Conservation (phyloP, 768 basidiomycete genomes). For the Zangia roseola region DNA sequence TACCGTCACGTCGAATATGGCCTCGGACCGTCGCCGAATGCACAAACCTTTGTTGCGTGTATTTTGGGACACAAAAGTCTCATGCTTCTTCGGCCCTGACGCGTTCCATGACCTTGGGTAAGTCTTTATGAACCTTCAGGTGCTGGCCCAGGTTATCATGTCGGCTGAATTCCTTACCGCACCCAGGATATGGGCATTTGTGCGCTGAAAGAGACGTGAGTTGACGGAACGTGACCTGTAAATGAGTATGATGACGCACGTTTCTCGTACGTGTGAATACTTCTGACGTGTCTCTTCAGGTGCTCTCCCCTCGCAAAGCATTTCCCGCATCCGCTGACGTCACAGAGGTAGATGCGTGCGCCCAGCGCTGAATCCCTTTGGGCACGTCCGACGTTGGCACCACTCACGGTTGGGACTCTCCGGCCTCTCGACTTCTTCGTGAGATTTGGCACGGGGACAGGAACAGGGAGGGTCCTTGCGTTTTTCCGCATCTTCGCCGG, state of each 20-base stretch:
- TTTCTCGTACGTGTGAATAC: slow-evolving; percentile 91
- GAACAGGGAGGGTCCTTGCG: slow-evolving; percentile 46
- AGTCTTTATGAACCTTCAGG: slow-evolving; percentile 71
- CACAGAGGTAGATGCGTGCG: slow-evolving; percentile 66
- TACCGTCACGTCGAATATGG: slow-evolving; percentile 21
- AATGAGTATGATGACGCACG: slow-evolving; percentile 49
- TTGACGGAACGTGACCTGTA: slow-evolving; percentile 7
- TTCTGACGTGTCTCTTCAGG: slow-evolving; percentile 83
- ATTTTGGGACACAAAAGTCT: slow-evolving; percentile 1
- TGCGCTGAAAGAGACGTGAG: slow-evolving; percentile 51
- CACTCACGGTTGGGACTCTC: slow-evolving; percentile 54
- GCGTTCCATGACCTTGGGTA: slow-evolving; percentile 28
- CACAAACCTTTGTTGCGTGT: slow-evolving; percentile 17
- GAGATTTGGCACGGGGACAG: slow-evolving; percentile 64
- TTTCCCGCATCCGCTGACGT: slow-evolving; percentile 81
- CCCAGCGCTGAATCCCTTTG: slow-evolving; percentile 38
- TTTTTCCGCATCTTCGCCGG: slow-evolving; percentile 33
- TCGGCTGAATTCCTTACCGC: slow-evolving; percentile 81
- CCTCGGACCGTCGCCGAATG: slow-evolving; percentile 23
- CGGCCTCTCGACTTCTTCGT: slow-evolving; percentile 72
- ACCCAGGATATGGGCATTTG: slow-evolving; percentile 75
- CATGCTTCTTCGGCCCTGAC: slow-evolving; percentile 22
- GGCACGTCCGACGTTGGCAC: slow-evolving; percentile 26
- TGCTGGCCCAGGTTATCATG: slow-evolving; percentile 90
- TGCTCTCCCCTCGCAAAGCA: slow-evolving; percentile 89